Evolutionary conservation across 768 basidiomycete species (phyloP), one percentile per base, ranked within the genome.

Genomic region (Ramaria rubella): DNA sequence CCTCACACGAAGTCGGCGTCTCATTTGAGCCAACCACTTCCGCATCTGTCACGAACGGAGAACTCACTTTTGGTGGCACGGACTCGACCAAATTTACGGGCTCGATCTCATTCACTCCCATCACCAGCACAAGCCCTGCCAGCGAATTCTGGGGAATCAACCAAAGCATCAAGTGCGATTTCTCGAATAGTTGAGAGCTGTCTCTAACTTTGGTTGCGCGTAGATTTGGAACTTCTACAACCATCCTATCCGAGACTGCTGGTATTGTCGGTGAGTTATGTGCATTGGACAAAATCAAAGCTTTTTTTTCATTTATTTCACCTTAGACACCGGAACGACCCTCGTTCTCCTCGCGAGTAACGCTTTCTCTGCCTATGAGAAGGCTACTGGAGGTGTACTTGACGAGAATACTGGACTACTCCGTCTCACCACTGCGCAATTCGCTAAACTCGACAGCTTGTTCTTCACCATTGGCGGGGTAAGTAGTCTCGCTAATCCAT

Each of bases 91-190:
- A 61, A 62, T 64, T 63, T 58, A 70, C 60, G 3, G 70, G 72
- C 38, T n/a, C 57, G 2, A 65, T 73, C 57, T 43, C 59, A 24
- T 59, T 59, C 23, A 27, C 50, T 62, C 61, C 71, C 2, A 40
- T 81, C 38, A 83, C 81, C 6, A 60, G 53, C 23, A 78, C 76
- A 4, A 63, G 54, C 24, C 82, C 82, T 26, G 73, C 79, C 33
- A 68, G 60, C 52, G 61, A 68, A 24, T 83, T 74, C 73, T 84
- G 82, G 83, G 83, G 83, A 33, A 80, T 85, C 58, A 71, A 81
- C 65, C 75, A 84, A 68, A 73, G 73, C 57, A 71, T 83, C 58
- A 71, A 69, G 17, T 54, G 12, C 4, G 52, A 6, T 8, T 21
- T 48, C 7, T 15, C 8, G 11, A 5, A 27, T 26, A 11, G 8